Evolutionary conservation across 441 rosid genomes (phyloP), one percentile per base, ranked within the genome.

Genomic region (Biscutella laevigata): DNA sequence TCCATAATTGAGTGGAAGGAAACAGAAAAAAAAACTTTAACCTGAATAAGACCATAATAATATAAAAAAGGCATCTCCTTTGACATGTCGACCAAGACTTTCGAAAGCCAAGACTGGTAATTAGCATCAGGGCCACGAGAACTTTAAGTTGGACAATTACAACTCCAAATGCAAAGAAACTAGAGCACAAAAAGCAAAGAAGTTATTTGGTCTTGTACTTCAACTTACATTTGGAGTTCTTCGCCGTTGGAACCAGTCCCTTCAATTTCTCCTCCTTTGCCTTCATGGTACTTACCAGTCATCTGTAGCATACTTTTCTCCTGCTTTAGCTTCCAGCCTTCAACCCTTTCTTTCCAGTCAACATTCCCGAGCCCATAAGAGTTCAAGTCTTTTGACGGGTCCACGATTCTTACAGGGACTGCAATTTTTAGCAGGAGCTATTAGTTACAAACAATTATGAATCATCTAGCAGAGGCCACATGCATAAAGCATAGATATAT

Each of bases 291-390:
- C 72, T 86, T 81, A 71, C 66, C 77, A 47, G 74, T 78, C 84
- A 79, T 69, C 57, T 82, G 95, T 77, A 74, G 57, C 74, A 77
- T 74, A 62, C 71, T 83, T 69, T 85, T 88, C 57, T 88, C 96
- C 78, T 88, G 96, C 57, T 85, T 88, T 64, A 85, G 87, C 69
- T 91, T 91, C 98, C 98, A 91, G 39, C 96, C 88, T 66, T 91
- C 96, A 57, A 91, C 87, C 61, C 96, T 83, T 69, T 88, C 98
- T 78, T 91, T 91, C 98, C 96, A 91, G 76, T 88, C 96, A 58
- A 91, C 84, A 70, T 76, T 83, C 40, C 91, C 88, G 57, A 88
- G 94, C 69, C 96, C 98, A 70, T 91, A 91, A 50, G 96, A 77
- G 73, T 88, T 83, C 79, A 88, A 76, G 82, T 88, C 96, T 68